Conservation (phyloP, 495 filamentous ascomycete genomes). For the Niebla homalea region DNA sequence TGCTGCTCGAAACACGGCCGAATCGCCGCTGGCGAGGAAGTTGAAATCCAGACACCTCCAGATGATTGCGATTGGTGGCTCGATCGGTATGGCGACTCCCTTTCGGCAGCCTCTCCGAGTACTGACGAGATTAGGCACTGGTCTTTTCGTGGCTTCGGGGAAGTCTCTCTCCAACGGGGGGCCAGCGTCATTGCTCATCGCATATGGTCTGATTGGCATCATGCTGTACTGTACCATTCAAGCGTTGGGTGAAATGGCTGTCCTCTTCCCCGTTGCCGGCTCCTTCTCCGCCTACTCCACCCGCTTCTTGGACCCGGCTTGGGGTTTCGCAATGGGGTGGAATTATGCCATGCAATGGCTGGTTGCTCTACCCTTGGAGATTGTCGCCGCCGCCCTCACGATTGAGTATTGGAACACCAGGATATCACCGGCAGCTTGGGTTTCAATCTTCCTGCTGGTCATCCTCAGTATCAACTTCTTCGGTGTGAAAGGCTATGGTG, state of each 20-base stretch:
- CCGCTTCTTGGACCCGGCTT: slow-evolving; percentile 83
- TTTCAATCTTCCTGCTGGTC: slow-evolving; percentile 64
- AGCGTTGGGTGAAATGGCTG: slow-evolving; percentile 83
- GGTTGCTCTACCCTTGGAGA: slow-evolving; percentile 73
- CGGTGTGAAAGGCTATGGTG: slow-evolving; percentile 77
- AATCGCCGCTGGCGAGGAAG: slow-evolving; percentile 55
- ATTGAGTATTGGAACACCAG: slow-evolving; percentile 67
- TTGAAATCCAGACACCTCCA: slow-evolving; percentile 36
- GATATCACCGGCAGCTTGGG: slow-evolving; percentile 64
- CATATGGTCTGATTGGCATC: slow-evolving; percentile 66
- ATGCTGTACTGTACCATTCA: slow-evolving; percentile 93
- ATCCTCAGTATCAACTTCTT: slow-evolving; percentile 77
- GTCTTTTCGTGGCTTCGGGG: slow-evolving; percentile 83
- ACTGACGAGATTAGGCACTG: slow-evolving; percentile 49
- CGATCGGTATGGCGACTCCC: slow-evolving; percentile 52
- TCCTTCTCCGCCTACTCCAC: slow-evolving; percentile 90
- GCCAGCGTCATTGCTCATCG: slow-evolving; percentile 71
- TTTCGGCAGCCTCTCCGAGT: neutral
- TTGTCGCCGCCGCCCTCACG: slow-evolving; percentile 81
- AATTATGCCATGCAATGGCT: slow-evolving; percentile 97
- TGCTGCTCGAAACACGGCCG: slow-evolving; percentile 62
- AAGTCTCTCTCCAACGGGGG: slow-evolving; percentile 64
- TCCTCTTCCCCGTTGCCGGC: slow-evolving; percentile 79
- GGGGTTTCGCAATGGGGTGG: slow-evolving; percentile 98
- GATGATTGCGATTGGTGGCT: slow-evolving; percentile 50